Conservation (phyloP, 2,329 filamentous ascomycete species). For the Talaromyces marneffei region DNA sequence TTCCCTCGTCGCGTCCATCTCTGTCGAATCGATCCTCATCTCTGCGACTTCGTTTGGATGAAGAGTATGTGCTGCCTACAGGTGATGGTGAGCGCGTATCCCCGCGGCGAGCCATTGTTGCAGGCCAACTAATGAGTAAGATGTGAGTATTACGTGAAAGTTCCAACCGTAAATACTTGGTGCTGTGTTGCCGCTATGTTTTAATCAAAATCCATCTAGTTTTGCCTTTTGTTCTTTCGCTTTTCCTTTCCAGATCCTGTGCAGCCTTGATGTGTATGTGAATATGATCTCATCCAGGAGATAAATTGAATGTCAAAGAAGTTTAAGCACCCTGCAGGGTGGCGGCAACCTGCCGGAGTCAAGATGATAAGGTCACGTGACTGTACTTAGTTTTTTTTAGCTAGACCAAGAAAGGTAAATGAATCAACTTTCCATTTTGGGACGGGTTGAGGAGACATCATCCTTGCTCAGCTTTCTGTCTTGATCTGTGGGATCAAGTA, state of each 20-base stretch:
- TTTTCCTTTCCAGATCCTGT: neutral
- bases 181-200: neutral
- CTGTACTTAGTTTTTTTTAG: neutral
- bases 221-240: neutral
- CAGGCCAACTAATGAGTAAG: conserved; percentile 43
- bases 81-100: conserved; percentile 82
- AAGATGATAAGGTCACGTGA: neutral
- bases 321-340: neutral
- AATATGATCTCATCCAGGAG: neutral
- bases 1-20: conserved; percentile 48
- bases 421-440: neutral
- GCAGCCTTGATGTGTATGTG: neutral
- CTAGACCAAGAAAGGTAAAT: neutral
- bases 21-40: conserved; percentile 50
- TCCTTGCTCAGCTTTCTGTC: neutral
- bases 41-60: conserved; percentile 58
- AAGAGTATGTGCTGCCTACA: conserved; percentile 76
- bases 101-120: conserved; percentile 56
- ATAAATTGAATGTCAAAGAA: neutral
- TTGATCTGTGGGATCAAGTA: neutral
- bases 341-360: neutral
- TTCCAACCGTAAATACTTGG: conserved; percentile 17
- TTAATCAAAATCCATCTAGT: conserved; percentile 7
- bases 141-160: conserved; percentile 44
- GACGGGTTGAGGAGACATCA: neutral